Conservation (phyloP, 495 filamentous ascomycete species). For the Lepidopterella palustris region DNA sequence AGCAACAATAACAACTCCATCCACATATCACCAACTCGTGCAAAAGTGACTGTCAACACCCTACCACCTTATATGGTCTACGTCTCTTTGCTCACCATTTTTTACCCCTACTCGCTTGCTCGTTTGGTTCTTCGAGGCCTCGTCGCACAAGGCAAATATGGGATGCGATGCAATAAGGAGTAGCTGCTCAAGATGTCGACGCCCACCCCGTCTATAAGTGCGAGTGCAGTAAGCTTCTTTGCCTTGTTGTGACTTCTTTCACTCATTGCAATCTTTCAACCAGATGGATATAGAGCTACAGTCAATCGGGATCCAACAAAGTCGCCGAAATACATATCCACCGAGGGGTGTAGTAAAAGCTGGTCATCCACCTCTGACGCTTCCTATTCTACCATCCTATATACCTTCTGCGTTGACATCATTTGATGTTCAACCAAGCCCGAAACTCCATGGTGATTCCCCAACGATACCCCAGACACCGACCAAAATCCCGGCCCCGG, state of each 20-base stretch:
- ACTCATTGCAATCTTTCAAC: neutral
- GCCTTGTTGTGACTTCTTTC: neutral
- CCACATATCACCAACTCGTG: no score
- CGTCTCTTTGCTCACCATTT: neutral
- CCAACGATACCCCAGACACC: no score
- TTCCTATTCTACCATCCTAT: neutral
- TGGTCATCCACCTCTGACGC: neutral
- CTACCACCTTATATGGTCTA: neutral
- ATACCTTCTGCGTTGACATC: neutral
- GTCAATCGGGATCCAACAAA: neutral
- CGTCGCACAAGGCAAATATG: neutral
- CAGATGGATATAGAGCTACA: neutral
- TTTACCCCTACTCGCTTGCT: neutral
- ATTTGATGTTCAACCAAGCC: no score
- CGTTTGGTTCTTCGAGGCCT: neutral
- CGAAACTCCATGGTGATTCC: no score
- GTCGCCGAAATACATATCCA: neutral
- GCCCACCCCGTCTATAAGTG: neutral
- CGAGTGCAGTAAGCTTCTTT: neutral
- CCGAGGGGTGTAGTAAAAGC: no score
- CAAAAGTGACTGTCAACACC: neutral
- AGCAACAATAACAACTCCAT: no score
- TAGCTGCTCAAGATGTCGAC: neutral
- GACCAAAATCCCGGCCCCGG: no score
- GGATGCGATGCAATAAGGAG: neutral